phyloP scores from a whole-genome alignment of 306 rosid genomes.

The Citrullus colocynthis region DNA sequence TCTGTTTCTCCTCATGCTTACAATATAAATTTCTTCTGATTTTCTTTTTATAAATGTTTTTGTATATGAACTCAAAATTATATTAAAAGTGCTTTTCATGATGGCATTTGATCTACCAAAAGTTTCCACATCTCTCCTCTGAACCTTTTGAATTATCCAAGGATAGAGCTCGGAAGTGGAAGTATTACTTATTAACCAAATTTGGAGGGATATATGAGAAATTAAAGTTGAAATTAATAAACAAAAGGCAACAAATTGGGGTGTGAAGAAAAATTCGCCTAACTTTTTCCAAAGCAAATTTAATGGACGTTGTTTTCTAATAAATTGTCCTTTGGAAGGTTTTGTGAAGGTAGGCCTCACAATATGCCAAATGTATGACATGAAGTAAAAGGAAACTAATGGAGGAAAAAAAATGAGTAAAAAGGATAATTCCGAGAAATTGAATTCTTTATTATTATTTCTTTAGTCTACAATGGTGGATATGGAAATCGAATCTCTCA shows the following conservation, averaged over 20 bases:
- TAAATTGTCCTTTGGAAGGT: neutral
- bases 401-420: neutral
- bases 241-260: neutral
- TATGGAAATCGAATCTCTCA: too few relatives aligned
- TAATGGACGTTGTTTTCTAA: neutral
- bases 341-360: neutral
- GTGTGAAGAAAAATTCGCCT: neutral
- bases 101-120: neutral
- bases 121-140: conserved; percentile 15
- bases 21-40: neutral
- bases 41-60: neutral
- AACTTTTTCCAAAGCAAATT: neutral
- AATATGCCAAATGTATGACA: neutral
- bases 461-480: too few relatives aligned
- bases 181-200: conserved; percentile 24
- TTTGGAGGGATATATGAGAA: conserved; percentile 6
- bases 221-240: neutral
- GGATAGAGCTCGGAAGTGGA: conserved; percentile 36
- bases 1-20: conserved; percentile 22
- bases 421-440: neutral
- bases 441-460: neutral
- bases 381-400: neutral
- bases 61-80: neutral
- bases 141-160: conserved; percentile 30
- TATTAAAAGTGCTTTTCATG: neutral